phyloP scores from a whole-genome alignment of 1,284 basidiomycete species.

The Vanrija pseudolonga region DNA sequence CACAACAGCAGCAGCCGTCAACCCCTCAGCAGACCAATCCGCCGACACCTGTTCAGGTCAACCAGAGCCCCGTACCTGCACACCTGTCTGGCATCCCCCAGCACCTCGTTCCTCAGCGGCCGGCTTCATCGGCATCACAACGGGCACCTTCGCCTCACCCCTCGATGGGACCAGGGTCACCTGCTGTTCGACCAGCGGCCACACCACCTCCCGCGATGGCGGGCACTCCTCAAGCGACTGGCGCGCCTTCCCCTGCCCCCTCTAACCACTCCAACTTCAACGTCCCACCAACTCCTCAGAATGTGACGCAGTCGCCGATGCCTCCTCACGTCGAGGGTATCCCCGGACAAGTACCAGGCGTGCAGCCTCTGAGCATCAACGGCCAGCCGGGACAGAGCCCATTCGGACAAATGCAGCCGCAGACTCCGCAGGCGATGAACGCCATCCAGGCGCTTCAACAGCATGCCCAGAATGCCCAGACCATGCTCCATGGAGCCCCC shows the following conservation, averaged over 20 bases:
- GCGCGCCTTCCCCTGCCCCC: slow-evolving; percentile 27
- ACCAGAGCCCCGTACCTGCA: slow-evolving; percentile 22
- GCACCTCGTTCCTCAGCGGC: slow-evolving; percentile 41
- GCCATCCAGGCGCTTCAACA: slow-evolving; percentile 23
- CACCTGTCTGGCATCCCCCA: slow-evolving; percentile 35
- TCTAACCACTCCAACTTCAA: slow-evolving; percentile 29
- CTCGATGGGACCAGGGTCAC: slow-evolving; percentile 17
- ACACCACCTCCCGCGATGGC: slow-evolving; percentile 6
- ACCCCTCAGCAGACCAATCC: slow-evolving; percentile 3
- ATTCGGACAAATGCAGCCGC: slow-evolving; percentile 2
- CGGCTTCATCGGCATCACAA: slow-evolving; percentile 38
- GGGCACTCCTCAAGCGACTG: slow-evolving; percentile 17
- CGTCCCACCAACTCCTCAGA: slow-evolving; percentile 1
- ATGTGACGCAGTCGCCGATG: slow-evolving; percentile 3
- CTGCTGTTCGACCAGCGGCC: slow-evolving; percentile 5
- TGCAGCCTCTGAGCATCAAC: slow-evolving; percentile 6
- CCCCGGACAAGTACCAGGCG: background rate
- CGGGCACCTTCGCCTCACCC: slow-evolving; percentile 31
- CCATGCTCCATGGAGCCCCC: slow-evolving; percentile 5
- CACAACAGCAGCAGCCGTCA: slow-evolving; percentile 21
- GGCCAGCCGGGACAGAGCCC: slow-evolving; percentile 7
- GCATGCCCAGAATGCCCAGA: slow-evolving; percentile 20
- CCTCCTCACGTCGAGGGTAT: slow-evolving; percentile 9
- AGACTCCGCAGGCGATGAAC: slow-evolving; percentile 14
- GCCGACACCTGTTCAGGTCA: slow-evolving; percentile 4